phyloP scores from a whole-genome alignment of 2,329 filamentous ascomycete species.

The Pezicula radicicola region DNA sequence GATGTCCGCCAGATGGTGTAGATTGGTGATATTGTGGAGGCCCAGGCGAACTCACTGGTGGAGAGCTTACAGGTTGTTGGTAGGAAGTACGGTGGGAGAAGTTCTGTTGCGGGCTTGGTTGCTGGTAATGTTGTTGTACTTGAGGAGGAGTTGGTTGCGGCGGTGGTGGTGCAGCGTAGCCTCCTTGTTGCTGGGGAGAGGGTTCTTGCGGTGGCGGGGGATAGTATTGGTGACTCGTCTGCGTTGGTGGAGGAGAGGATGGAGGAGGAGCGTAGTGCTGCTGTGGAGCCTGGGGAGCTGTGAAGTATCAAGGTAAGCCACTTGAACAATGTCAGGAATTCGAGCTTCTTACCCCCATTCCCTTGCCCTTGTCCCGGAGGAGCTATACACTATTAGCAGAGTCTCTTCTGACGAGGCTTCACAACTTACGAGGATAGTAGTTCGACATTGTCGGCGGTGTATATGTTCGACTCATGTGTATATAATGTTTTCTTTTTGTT shows the following conservation, averaged over 20 bases:
- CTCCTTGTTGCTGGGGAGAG: constrained; percentile 16
- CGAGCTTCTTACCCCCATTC: constrained; percentile 16
- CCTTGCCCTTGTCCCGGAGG: constrained; percentile 22
- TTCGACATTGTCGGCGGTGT: constrained; percentile 19
- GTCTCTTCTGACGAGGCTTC: constrained; percentile 4
- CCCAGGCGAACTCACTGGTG: constrained; percentile 5
- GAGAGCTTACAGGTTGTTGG: constrained; percentile 5
- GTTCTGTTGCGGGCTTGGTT: constrained; percentile 17
- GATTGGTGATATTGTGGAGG: constrained; percentile 6
- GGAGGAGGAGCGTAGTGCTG: constrained; percentile 26
- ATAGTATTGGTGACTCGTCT: constrained; percentile 25
- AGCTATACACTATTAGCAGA: constrained; percentile 22
- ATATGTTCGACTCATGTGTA: neutral
- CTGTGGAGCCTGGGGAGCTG: constrained; percentile 10
- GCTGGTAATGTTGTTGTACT: constrained; percentile 19
- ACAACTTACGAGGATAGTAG: constrained; percentile 31
- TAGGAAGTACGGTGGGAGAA: constrained; percentile 31
- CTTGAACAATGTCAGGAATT: neutral
- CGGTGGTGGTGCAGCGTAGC: constrained; percentile 26
- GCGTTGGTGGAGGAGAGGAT: constrained; percentile 25
- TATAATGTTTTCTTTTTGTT: neutral
- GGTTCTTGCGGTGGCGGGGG: constrained; percentile 29
- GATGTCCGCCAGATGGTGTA: constrained; percentile 19
- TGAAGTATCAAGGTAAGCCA: constrained; percentile 1
- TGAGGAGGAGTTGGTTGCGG: constrained; percentile 13